Evolutionary conservation across 352 stramenopile species (phyloP).

Genomic region (Peronospora destructor): DNA sequence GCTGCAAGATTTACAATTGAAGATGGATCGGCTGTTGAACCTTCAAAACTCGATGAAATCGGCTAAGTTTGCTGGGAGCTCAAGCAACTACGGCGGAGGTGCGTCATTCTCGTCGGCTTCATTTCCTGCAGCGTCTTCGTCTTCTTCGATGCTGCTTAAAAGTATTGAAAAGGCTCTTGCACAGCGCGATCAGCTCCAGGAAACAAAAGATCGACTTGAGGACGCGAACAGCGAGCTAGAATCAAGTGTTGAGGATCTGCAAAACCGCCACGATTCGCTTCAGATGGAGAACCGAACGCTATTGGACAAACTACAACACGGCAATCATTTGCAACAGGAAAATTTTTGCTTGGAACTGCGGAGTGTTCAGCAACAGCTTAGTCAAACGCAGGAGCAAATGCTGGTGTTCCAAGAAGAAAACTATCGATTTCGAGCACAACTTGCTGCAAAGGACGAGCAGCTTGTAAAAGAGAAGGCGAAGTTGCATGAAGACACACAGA

Average conservation of each 20-base stretch:
- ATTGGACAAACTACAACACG: constrained; percentile 61
- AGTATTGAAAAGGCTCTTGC: constrained; percentile 64
- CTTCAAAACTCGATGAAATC: constrained; percentile 44
- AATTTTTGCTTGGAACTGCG: constrained; percentile 62
- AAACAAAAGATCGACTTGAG: constrained; percentile 42
- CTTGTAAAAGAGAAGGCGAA: constrained; percentile 46
- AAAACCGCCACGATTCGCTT: constrained; percentile 51
- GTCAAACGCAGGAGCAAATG: constrained; percentile 62
- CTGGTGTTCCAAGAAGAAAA: constrained; percentile 68
- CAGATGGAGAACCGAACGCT: constrained; percentile 63
- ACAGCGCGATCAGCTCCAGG: constrained; percentile 61
- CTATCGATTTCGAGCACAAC: constrained; percentile 42
- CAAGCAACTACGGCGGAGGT: constrained; percentile 17
- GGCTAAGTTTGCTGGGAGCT: constrained; percentile 35
- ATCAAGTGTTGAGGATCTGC: constrained; percentile 48
- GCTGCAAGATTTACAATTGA: constrained; percentile 67
- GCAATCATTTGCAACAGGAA: constrained; percentile 61
- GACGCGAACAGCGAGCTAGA: constrained; percentile 47
- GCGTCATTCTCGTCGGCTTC: constrained; percentile 18
- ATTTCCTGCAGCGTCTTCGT: constrained; percentile 33
- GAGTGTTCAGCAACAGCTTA: constrained; percentile 53
- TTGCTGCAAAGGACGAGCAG: constrained; percentile 55
- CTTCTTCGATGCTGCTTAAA: constrained; percentile 49
- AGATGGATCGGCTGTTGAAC: constrained; percentile 72
- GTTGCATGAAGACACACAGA: constrained; percentile 50